Evolutionary conservation across 345 rosid genomes (phyloP).

Genomic region (Lepidium didymum): DNA sequence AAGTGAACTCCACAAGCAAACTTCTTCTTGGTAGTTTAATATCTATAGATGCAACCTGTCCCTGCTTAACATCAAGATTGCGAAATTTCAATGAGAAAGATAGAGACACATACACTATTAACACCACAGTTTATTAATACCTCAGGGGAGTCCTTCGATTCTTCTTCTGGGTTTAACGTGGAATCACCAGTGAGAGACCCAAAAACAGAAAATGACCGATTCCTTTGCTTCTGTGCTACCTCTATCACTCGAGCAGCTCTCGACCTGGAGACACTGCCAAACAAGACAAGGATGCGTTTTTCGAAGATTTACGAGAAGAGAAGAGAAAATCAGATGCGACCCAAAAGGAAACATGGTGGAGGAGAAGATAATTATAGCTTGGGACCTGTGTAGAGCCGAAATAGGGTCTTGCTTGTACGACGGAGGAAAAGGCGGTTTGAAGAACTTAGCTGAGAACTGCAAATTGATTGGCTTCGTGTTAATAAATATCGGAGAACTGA

Average conservation of each 20-base stretch:
- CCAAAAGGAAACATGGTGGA: slow-evolving; percentile 1
- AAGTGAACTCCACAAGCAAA: slow-evolving; percentile 70
- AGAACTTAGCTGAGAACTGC: not conserved
- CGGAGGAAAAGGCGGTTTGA: slow-evolving; percentile 4
- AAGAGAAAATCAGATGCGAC: not conserved
- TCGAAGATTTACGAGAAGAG: not conserved
- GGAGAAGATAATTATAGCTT: not conserved
- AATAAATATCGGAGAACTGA: not conserved
- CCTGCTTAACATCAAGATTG: not conserved
- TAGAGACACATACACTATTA: not conserved
- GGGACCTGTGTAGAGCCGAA: slow-evolving; percentile 29
- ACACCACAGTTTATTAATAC: slow-evolving; percentile 17
- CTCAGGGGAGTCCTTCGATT: slow-evolving; percentile 24
- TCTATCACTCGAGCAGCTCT: slow-evolving; percentile 16
- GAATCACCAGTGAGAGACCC: slow-evolving; percentile 35
- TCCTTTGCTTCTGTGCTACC: slow-evolving; percentile 23
- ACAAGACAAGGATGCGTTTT: not conserved
- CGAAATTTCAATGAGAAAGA: not conserved
- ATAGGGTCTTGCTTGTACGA: slow-evolving; percentile 21
- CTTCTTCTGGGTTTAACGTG: slow-evolving; percentile 33
- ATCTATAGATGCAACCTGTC: slow-evolving; percentile 47
- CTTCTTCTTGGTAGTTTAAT: slow-evolving; percentile 76
- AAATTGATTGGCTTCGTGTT: not conserved
- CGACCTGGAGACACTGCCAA: slow-evolving; percentile 24
- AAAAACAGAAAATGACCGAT: slow-evolving; percentile 29